These are phyloP conservation scores for Teratosphaeria viscida DNA, from an alignment of 2,329 filamentous ascomycete genomes.

Conservation along the genomic window DNA sequence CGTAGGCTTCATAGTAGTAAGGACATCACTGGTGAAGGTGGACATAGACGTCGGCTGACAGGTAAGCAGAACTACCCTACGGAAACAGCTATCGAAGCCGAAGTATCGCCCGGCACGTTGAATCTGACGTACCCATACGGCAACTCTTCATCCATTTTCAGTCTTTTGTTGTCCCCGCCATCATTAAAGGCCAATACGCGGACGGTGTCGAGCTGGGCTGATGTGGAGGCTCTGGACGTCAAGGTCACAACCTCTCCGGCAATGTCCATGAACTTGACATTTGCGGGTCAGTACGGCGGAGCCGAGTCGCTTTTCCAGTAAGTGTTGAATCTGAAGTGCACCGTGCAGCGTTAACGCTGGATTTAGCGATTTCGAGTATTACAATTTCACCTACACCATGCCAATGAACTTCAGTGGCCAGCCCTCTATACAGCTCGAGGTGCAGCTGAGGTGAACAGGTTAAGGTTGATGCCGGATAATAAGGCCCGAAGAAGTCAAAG, in stretches of 20 bases:
- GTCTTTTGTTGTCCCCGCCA: slow-evolving; percentile 41
- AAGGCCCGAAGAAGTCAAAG: neutral
- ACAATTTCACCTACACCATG: slow-evolving; percentile 32
- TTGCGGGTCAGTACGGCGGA: slow-evolving; percentile 34
- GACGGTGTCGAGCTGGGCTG: slow-evolving; percentile 37
- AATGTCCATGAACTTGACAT: slow-evolving; percentile 31
- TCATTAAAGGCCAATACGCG: slow-evolving; percentile 22
- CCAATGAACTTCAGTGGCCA: neutral
- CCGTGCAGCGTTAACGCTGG: neutral
- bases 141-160: slow-evolving; percentile 40
- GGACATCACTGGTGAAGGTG: neutral
- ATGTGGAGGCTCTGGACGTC: slow-evolving; percentile 40
- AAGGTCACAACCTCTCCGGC: slow-evolving; percentile 37
- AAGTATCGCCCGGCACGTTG: slow-evolving; percentile 27
- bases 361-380: slow-evolving; percentile 30
- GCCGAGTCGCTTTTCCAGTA: slow-evolving; percentile 28
- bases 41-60: neutral
- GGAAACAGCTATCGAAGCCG: neutral
- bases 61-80: neutral
- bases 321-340: slow-evolving; percentile 8
- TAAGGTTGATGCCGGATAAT: neutral
- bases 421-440: neutral
- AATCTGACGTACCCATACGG: slow-evolving; percentile 46
- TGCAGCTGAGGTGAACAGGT: neutral
- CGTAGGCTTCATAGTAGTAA: neutral